Conservation (phyloP, 2,329 filamentous ascomycete genomes). For the Cercospora sp. region DNA sequence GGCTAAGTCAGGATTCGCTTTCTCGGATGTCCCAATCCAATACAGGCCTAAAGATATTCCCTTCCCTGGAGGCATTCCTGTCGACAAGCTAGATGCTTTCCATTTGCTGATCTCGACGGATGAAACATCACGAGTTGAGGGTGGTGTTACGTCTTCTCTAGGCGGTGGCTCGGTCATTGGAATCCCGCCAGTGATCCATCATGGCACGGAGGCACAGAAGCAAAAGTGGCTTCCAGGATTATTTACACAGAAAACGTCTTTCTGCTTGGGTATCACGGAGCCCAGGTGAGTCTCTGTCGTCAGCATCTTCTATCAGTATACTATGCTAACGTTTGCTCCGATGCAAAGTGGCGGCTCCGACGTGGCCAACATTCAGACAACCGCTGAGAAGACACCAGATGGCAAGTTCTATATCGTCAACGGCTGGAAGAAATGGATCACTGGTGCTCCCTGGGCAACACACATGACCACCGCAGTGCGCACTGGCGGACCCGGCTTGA, state of each 20-base stretch:
- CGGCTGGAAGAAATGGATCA: slow-evolving; percentile 62
- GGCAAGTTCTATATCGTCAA: slow-evolving; percentile 62
- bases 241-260: slow-evolving; percentile 59
- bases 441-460: slow-evolving; percentile 49
- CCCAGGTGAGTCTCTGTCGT: slow-evolving; percentile 40
- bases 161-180: slow-evolving; percentile 64
- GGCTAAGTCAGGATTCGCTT: slow-evolving; percentile 46
- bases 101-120: slow-evolving; percentile 45
- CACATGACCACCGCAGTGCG: slow-evolving; percentile 58
- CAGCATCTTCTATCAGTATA: neutral
- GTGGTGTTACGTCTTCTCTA: slow-evolving; percentile 59
- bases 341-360: slow-evolving; percentile 57
- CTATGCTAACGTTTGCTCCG: neutral
- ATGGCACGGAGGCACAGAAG: slow-evolving; percentile 62
- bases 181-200: slow-evolving; percentile 62
- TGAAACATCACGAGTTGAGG: slow-evolving; percentile 37
- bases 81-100: slow-evolving; percentile 57
- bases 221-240: slow-evolving; percentile 59
- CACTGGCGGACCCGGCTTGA: slow-evolving; percentile 53
- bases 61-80: slow-evolving; percentile 49
- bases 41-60: slow-evolving; percentile 46
- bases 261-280: slow-evolving; percentile 67
- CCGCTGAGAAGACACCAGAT: slow-evolving; percentile 48
- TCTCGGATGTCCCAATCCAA: slow-evolving; percentile 47
- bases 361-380: slow-evolving; percentile 64